Evolutionary conservation across 345 rosid genomes (phyloP), one percentile per base, ranked within the genome.

Genomic region (Hirschfeldia incana): DNA sequence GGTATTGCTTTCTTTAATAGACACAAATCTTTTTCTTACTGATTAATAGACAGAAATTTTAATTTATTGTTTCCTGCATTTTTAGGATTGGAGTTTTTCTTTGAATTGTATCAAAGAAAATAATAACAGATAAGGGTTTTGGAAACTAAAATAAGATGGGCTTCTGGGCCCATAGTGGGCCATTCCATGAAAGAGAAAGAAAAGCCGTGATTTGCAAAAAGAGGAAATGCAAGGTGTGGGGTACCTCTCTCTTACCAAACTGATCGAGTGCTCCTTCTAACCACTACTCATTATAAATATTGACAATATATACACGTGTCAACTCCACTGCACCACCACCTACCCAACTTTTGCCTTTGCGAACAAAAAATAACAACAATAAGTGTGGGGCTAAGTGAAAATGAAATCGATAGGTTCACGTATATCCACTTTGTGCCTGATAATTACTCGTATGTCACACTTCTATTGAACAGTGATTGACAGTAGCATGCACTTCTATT

Each of bases 211-310:
- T 37, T 70, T 59, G 60, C 2, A 51, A 7, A 3, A 63, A 39
- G 61, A 71, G 66, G 67, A 55, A 63, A 55, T 53, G 76, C 72
- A 70, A 64, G 79, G 83, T 75, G 79, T 64, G 59, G 79, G 76
- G 73, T 80, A n/a, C 65, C 72, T 62, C 76, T 80, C 79, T 7
- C 27, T 4, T 63, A 79, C 82, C 82, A 74, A 74, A 62, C 65
- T 49, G 65, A 69, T 69, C 75, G 32, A 74, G 70, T 68, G 10
- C 27, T 77, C 58, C 27, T 76, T 42, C 61, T 67, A 79, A 79
- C 82, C 64, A 73, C 82, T 79, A 79, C 82, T 73, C 65, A 73
- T 79, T 60, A 78, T 30, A 60, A 65, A 65, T 27, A 33, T 42
- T 17, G 82, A 79, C 78, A 61, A 42, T 0, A 46, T 37, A 39